These are phyloP conservation scores for Pseudomonodictys pantanalensis DNA, from an alignment of 495 filamentous ascomycete genomes.

Conservation along the genomic window DNA sequence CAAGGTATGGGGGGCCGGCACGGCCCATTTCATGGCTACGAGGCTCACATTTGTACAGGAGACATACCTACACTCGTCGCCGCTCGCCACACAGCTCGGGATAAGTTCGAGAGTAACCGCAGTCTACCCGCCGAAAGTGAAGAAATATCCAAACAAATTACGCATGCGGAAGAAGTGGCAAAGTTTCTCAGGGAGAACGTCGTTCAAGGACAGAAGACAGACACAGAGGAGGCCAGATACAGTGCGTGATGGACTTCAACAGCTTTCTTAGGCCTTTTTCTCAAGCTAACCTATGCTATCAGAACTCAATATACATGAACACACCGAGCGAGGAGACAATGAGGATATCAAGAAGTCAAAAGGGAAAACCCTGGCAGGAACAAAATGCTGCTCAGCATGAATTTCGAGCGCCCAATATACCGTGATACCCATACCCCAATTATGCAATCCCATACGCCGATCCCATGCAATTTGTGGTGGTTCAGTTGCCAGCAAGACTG, in stretches of 20 bases:
- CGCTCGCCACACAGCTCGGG: constrained; percentile 66
- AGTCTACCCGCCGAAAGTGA: constrained; percentile 53
- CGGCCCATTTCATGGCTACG: background rate
- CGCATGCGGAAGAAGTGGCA: constrained; percentile 80
- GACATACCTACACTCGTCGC: constrained; percentile 64
- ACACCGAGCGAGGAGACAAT: constrained; percentile 91
- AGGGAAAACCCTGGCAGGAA: constrained; percentile 32
- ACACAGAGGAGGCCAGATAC: constrained; percentile 55
- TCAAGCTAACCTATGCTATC: constrained; percentile 10
- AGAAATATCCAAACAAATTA: constrained; percentile 53
- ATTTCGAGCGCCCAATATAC: constrained; percentile 13
- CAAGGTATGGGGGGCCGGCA: constrained; percentile 53
- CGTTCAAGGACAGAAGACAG: constrained; percentile 67
- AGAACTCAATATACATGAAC: constrained; percentile 85
- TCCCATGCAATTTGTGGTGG: constrained; percentile 7
- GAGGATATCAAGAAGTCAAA: constrained; percentile 57
- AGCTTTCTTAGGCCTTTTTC: background rate
- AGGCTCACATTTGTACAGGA: constrained; percentile 47
- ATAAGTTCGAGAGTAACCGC: constrained; percentile 65
- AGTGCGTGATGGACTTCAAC: constrained; percentile 50
- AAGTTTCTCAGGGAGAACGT: constrained; percentile 77
- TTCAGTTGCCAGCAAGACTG: constrained; percentile 76
- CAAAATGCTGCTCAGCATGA: constrained; percentile 35
- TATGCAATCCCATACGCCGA: constrained; percentile 25
- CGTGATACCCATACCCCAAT: constrained; percentile 18